Percentiles rank a stretch among this genome's conserved stretches.
phyloP scores from a whole-genome alignment of 1,284 basidiomycete species.

The Cystobasidiaceae sp. region DNA sequence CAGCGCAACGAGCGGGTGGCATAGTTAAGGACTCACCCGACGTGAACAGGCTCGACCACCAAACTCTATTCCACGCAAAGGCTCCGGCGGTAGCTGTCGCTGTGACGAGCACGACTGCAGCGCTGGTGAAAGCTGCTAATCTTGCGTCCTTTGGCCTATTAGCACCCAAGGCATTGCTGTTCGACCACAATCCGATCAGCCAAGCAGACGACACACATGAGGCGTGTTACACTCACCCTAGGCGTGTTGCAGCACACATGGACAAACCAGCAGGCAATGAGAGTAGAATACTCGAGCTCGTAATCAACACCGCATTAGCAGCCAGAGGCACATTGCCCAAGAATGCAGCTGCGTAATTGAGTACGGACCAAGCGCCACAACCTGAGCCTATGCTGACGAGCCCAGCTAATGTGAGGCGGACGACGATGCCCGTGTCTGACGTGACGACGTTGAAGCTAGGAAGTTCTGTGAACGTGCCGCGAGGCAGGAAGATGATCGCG shows the following conservation, averaged over 20 bases:
- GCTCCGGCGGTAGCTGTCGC: background rate
- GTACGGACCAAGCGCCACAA: background rate
- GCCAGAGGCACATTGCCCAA: background rate
- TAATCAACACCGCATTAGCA: slow-evolving; percentile 1
- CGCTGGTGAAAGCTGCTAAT: background rate
- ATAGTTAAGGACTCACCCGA: too few relatives aligned
- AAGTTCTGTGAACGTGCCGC: background rate
- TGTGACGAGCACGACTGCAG: background rate
- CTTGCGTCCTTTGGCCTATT: background rate
- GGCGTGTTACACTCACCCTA: background rate
- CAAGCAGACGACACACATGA: too few relatives aligned
- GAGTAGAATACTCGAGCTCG: background rate
- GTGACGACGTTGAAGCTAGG: background rate
- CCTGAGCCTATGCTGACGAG: background rate
- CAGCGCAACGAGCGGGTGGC: too few relatives aligned
- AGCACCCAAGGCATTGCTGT: background rate
- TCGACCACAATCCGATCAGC: background rate
- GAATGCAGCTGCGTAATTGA: background rate
- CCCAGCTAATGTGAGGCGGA: background rate
- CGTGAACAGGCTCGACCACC: background rate
- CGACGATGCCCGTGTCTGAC: background rate
- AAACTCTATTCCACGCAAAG: background rate
- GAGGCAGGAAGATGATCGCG: background rate
- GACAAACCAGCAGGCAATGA: background rate
- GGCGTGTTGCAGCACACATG: background rate